phyloP scores from a whole-genome alignment of 225 moss, liverwort and hornwort genomes.

The Takakia lepidozioides region DNA sequence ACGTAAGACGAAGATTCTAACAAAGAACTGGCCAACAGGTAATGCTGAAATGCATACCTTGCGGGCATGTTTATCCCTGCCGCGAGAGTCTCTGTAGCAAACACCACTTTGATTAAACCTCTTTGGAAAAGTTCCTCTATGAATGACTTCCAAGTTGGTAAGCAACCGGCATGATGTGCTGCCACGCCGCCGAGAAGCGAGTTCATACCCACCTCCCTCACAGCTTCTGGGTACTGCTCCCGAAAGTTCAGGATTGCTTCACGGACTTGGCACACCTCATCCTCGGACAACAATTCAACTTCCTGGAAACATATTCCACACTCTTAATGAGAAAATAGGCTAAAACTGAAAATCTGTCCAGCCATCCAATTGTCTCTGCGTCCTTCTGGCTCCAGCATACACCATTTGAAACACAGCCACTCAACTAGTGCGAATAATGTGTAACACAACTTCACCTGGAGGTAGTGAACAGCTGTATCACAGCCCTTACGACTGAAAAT shows the following conservation, averaged over 20 bases:
- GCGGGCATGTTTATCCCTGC: constrained; percentile 99
- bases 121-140: constrained; percentile 93
- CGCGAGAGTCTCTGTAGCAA: constrained; percentile 96
- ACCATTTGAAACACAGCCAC: no score
- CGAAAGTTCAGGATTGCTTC: constrained; percentile 52
- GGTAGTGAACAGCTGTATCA: constrained; percentile 79
- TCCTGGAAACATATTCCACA: constrained; percentile 17
- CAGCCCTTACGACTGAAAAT: constrained; percentile 94
- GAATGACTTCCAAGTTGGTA: constrained; percentile 94
- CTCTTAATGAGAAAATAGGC: no score
- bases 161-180: constrained; percentile 97
- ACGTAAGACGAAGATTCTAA: no score
- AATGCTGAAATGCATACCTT: no score
- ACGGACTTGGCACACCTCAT: constrained; percentile 53
- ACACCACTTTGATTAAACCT: constrained; percentile 86
- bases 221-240: constrained; percentile 70
- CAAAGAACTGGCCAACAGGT: no score
- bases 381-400: no score
- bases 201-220: constrained; percentile 71
- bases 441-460: no score
- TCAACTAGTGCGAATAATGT: no score
- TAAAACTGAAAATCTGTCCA: constrained; percentile 13
- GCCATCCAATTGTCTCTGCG: no score
- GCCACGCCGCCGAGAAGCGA: constrained; percentile 75
- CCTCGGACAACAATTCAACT: constrained; percentile 36